These are phyloP conservation scores for Boletus subcaerulescens DNA, from an alignment of 768 basidiomycete species.

Conservation along the genomic window DNA sequence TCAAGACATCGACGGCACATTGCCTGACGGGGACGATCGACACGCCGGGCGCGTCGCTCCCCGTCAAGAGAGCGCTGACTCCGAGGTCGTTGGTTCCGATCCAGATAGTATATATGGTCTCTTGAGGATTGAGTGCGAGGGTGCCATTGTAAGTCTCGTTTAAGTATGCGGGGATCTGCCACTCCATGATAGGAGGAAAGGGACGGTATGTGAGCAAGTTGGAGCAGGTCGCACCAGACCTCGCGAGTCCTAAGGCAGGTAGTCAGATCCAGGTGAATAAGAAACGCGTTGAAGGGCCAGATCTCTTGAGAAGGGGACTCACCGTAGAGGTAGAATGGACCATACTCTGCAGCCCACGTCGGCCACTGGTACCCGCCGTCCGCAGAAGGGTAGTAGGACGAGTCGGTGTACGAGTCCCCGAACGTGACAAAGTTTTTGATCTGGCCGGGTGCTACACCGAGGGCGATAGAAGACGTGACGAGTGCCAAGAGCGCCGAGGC, in stretches of 20 bases:
- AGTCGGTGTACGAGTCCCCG: slow-evolving; percentile 65
- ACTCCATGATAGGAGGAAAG: slow-evolving; percentile 54
- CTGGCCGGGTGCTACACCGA: slow-evolving; percentile 38
- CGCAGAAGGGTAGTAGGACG: slow-evolving; percentile 34
- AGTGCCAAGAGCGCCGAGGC: slow-evolving; percentile 12
- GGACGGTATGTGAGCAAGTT: slow-evolving; percentile 57
- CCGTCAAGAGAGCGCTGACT: slow-evolving; percentile 49
- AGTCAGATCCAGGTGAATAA: not conserved
- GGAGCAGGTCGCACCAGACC: slow-evolving; percentile 63
- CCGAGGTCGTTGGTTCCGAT: slow-evolving; percentile 70
- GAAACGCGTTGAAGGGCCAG: too few relatives aligned
- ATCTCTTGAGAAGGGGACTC: not conserved
- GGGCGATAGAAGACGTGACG: slow-evolving; percentile 1
- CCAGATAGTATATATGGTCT: slow-evolving; percentile 66
- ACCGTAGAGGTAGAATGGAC: slow-evolving; percentile 50
- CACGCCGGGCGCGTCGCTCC: slow-evolving; percentile 41
- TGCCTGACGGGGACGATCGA: slow-evolving; percentile 55
- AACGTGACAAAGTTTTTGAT: slow-evolving; percentile 67
- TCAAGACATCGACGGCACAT: slow-evolving; percentile 62
- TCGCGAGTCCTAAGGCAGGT: slow-evolving; percentile 39
- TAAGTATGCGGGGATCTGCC: slow-evolving; percentile 49
- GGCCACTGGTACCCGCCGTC: slow-evolving; percentile 57
- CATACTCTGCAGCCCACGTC: slow-evolving; percentile 54
- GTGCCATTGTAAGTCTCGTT: slow-evolving; percentile 41
- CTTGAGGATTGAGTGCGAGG: slow-evolving; percentile 32